Conservation (phyloP, 345 rosid species). For the Xanthoceras sorbifolium region DNA sequence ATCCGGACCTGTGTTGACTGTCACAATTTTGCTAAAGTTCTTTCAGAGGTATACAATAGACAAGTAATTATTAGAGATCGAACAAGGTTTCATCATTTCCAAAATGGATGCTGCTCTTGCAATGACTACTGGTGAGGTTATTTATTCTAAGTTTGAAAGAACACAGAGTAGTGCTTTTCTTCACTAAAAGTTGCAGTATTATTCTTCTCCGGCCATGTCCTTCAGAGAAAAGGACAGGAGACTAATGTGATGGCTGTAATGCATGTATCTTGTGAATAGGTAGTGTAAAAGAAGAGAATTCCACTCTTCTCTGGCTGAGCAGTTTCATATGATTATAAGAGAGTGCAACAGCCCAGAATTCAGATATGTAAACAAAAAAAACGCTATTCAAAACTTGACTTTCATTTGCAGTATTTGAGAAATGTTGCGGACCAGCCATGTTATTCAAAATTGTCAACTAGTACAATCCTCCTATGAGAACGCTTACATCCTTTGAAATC, state of each 20-base stretch:
- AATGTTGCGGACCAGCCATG: constrained; percentile 11
- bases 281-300: background rate
- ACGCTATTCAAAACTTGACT: background rate
- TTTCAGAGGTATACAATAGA: constrained; percentile 67
- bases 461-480: constrained; percentile 18
- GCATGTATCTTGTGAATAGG: too few relatives aligned
- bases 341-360: background rate
- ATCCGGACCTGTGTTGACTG: constrained; percentile 76
- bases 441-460: constrained; percentile 29
- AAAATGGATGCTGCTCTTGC: constrained; percentile 67
- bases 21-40: constrained; percentile 73
- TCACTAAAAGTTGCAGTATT: background rate
- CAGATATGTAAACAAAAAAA: background rate
- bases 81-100: constrained; percentile 68
- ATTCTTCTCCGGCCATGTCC: background rate
- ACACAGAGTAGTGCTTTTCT: background rate
- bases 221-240: too few relatives aligned
- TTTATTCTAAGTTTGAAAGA: constrained; percentile 6
- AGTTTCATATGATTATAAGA: too few relatives aligned
- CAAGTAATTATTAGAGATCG: constrained; percentile 70
- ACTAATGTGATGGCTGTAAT: too few relatives aligned
- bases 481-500: constrained; percentile 14
- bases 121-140: constrained; percentile 62
- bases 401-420: background rate
- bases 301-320: background rate